These are phyloP conservation scores for Laetiporus sulphureus DNA, from an alignment of 1,284 basidiomycete species.

Conservation along the genomic window DNA sequence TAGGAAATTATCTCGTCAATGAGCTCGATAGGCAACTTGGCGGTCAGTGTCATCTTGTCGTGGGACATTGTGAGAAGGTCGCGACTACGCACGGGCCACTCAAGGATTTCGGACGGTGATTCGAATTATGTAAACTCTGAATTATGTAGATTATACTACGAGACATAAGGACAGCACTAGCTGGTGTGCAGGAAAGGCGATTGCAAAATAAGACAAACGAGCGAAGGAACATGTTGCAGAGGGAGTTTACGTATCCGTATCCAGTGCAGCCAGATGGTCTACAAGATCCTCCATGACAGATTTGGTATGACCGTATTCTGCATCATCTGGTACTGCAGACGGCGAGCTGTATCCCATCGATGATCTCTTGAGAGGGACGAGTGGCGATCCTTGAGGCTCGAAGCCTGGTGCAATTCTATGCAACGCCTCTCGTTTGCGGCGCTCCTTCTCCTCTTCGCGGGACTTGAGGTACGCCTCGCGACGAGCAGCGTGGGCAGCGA, in stretches of 20 bases:
- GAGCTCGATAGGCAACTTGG: not conserved
- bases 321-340: not conserved
- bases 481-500: constrained; percentile 57
- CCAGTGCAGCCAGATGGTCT: constrained; percentile 66
- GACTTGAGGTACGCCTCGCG: constrained; percentile 64
- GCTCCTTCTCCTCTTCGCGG: constrained; percentile 74
- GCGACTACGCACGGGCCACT: not conserved
- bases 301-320: constrained; percentile 21
- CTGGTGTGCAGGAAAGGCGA: no score
- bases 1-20: not conserved
- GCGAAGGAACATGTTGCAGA: no score
- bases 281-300: constrained; percentile 82
- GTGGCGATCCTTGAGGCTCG: constrained; percentile 47
- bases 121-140: not conserved
- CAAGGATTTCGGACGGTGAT: not conserved
- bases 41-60: not conserved
- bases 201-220: no score
- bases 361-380: constrained; percentile 41
- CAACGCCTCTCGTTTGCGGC: constrained; percentile 68
- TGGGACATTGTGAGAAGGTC: not conserved
- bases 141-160: not conserved
- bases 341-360: constrained; percentile 11
- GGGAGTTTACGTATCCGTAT: no score
- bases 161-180: not conserved
- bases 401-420: constrained; percentile 71